Evolutionary conservation across 805 yeast genomes (phyloP), one percentile per base, ranked within the genome.

Genomic region (Sugiyamaella qingdaonensis): DNA sequence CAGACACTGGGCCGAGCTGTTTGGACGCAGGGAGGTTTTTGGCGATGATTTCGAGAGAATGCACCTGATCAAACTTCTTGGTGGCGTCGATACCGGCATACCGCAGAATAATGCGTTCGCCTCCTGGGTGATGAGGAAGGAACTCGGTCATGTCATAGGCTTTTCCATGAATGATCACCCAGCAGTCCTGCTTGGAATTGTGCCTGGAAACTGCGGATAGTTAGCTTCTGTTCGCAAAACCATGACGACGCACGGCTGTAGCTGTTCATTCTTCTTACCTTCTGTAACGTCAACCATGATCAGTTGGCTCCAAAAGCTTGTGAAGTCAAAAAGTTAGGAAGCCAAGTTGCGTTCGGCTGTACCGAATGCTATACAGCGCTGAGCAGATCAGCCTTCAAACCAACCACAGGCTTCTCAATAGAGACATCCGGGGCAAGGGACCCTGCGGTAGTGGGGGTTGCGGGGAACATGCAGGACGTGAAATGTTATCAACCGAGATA

Each of bases 1-100:
- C 59, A 4, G 58, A 62, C 35, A 82, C 68, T 9, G 73, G 73
- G 7, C 94, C 95, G 36, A 88, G 68, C 61, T 82, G 82, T 63
- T 84, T 83, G 29, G 80, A 80, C 27, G 65, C 66, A 14, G 82
- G 78, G 34, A 86, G 71, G 64, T 75, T 80, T 61, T 81, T 81
- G 36, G 80, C 82, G 51, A 92, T 75, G 5, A 88, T 86, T 61
- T 90, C 96, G n/a, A 85, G 80, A 0, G 98, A 94, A 68, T 92
- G 99, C 55, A 92, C 77, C 16, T 96, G 96, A 54, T 85, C 88
- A 65, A 89, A 92, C 9, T 88, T 81, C 61, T 85, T 83, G 7
- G 94, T 85, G 10, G 92, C 95, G 61, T 86, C 89, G 54, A 78
- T 81, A 11, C 94, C 94, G n/a, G 77, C 78, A 37, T 69, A 82